Evolutionary conservation across 768 basidiomycete species (phyloP), one percentile per base, ranked within the genome.

Genomic region (Suillus ampliporus): DNA sequence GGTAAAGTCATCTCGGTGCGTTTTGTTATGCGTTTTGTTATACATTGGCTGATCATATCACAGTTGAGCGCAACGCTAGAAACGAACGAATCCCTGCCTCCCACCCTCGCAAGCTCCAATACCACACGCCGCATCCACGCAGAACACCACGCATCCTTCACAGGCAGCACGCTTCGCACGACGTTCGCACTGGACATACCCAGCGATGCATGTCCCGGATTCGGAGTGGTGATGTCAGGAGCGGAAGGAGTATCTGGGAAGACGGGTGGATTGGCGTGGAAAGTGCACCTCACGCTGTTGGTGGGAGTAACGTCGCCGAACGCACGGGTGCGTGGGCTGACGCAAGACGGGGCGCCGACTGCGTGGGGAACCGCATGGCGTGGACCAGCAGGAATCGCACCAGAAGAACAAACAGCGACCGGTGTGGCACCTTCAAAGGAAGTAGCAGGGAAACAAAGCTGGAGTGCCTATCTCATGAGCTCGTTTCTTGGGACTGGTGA

Each of bases 131-230:
- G 94, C 10, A 82, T 92, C 0, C 93, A 97, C 69, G 92, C 94
- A 0, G 95, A 97, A 72, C 88, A 93, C 57, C 89, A 92, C 68
- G 86, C 91, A 1, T 87, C 89, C 13, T 89, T 94, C 70, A 85
- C 90, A 6, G 75, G 86, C 3, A 85, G 90, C 50, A 88, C 89
- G 0, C 80, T 88, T 0, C 89, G 95, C 31, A 88, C 92, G 35
- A 88, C 91, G 0, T 98, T 99, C 77, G 80, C 90, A 15, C 85
- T 99, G 3, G 95, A 96, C 71, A 96, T 99, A 62, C 97, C 96
- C 0, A 87, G 90, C 1, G 97, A 97, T 61, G 94, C 90, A 0
- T 91, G 92, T 57, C 95, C 97, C 0, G 90, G 89, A 0, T 98
- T 98, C 76, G 68, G 67, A 9, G 60, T 69, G 6, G 69, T 68